Evolutionary conservation across 176 grass and related monocot species (phyloP).

Genomic region (Urochloa ruziziensis): DNA sequence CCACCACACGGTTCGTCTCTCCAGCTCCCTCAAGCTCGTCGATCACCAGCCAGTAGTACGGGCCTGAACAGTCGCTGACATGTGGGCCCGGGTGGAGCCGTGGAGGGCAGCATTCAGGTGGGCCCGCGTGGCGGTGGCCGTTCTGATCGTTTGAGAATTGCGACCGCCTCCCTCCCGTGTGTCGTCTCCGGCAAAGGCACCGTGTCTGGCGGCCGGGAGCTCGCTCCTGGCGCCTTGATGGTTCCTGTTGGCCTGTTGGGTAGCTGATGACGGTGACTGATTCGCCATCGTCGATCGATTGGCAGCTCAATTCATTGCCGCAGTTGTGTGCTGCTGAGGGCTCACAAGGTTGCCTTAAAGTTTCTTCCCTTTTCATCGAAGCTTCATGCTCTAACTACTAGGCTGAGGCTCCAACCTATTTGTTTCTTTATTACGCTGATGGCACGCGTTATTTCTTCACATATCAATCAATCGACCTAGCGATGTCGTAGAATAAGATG

Average conservation of each 20-base stretch:
- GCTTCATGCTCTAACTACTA: not conserved
- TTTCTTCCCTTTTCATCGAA: not conserved
- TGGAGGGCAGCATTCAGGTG: not conserved
- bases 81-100: not conserved
- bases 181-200: constrained; percentile 18
- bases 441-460: not conserved
- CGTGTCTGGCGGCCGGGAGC: constrained; percentile 35
- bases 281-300: not conserved
- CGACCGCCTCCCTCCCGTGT: no score
- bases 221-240: not conserved
- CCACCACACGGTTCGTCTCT: not conserved
- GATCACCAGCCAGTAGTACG: not conserved
- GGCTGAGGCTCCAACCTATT: no score
- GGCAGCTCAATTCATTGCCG: not conserved
- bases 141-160: not conserved
- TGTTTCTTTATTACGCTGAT: not conserved
- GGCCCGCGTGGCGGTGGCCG: not conserved
- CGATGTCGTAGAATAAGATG: not conserved
- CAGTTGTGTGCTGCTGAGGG: not conserved
- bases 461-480: not conserved
- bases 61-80: not conserved
- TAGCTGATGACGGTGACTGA: not conserved
- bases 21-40: not conserved
- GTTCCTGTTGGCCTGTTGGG: not conserved
- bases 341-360: not conserved